Evolutionary conservation across 148 eudicot species (phyloP).

Genomic region (Pharnaceum exiguum): DNA sequence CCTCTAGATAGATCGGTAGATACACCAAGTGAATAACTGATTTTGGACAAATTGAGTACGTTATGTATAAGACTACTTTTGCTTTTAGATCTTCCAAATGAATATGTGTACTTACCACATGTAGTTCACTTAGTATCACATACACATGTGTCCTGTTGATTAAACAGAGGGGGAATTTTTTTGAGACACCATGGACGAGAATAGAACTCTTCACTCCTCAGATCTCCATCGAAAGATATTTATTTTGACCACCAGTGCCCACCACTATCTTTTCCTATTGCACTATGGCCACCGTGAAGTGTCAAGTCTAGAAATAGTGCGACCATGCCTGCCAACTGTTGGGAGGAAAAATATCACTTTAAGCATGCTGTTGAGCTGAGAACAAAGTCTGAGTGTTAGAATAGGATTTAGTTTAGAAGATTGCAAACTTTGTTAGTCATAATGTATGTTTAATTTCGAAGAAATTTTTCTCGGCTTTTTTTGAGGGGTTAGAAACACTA

Average conservation of each 20-base stretch:
- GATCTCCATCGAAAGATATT: slow-evolving; percentile 44
- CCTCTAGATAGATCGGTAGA: too few species aligned
- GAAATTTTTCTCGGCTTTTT: too few species aligned
- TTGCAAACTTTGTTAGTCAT: background rate
- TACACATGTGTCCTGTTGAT: too few species aligned
- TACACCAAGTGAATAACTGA: too few species aligned
- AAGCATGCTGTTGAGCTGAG: slow-evolving; percentile 67
- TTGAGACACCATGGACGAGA: slow-evolving; percentile 58
- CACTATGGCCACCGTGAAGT: slow-evolving; percentile 35
- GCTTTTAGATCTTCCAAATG: too few species aligned
- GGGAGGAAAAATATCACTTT: slow-evolving; percentile 79
- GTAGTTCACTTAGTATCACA: too few species aligned
- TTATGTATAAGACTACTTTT: too few species aligned
- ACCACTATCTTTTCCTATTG: slow-evolving; percentile 60
- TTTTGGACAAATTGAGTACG: too few species aligned
- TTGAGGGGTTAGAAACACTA: too few species aligned
- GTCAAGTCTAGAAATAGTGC: slow-evolving; percentile 65
- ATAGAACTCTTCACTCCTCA: slow-evolving; percentile 81
- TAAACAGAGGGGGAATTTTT: slow-evolving; percentile 75
- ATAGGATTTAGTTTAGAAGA: background rate
- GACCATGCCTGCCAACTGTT: slow-evolving; percentile 51
- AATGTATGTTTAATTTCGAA: too few species aligned
- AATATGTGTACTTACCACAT: too few species aligned
- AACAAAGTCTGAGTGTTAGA: background rate
- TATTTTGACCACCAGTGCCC: slow-evolving; percentile 86